A percentile compares a stretch with the other conserved stretches of the same genome.
Conservation (phyloP, 805 yeast genomes). For the Saccharomycopsis babjevae region DNA sequence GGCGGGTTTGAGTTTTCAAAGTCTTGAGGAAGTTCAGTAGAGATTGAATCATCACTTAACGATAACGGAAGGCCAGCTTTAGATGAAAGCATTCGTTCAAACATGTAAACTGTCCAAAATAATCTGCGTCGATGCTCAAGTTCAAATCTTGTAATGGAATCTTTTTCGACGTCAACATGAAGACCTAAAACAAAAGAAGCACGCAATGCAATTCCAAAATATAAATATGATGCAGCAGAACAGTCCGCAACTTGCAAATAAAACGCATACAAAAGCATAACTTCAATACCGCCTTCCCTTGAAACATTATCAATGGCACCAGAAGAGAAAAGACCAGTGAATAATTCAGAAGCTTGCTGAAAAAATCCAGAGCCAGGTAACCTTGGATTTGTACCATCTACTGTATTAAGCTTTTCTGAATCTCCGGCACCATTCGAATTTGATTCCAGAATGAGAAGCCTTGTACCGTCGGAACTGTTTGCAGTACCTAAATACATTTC, state of each 20-base stretch:
- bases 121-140: slow-evolving; percentile 75
- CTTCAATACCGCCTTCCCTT: slow-evolving; percentile 73
- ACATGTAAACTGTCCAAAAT: slow-evolving; percentile 80
- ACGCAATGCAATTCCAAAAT: slow-evolving; percentile 66
- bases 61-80: slow-evolving; percentile 75
- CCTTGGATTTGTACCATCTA: slow-evolving; percentile 29
- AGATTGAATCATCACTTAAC: slow-evolving; percentile 72
- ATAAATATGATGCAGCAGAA: slow-evolving; percentile 71
- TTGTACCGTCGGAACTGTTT: slow-evolving; percentile 44
- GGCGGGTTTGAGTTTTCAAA: slow-evolving; percentile 58
- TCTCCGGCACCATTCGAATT: background rate
- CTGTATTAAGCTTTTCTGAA: background rate
- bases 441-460: slow-evolving; percentile 9
- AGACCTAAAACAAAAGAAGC: slow-evolving; percentile 65
- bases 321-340: slow-evolving; percentile 65
- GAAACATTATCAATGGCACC: slow-evolving; percentile 75
- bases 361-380: slow-evolving; percentile 75
- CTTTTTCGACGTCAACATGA: slow-evolving; percentile 77
- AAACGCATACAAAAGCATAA: slow-evolving; percentile 62
- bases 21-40: slow-evolving; percentile 66
- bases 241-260: slow-evolving; percentile 78
- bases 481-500: slow-evolving; percentile 78
- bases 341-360: slow-evolving; percentile 68
- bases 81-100: slow-evolving; percentile 76
- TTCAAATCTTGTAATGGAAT: slow-evolving; percentile 52